Evolutionary conservation across 768 basidiomycete species (phyloP).

Genomic region (Tulasnella sp.): DNA sequence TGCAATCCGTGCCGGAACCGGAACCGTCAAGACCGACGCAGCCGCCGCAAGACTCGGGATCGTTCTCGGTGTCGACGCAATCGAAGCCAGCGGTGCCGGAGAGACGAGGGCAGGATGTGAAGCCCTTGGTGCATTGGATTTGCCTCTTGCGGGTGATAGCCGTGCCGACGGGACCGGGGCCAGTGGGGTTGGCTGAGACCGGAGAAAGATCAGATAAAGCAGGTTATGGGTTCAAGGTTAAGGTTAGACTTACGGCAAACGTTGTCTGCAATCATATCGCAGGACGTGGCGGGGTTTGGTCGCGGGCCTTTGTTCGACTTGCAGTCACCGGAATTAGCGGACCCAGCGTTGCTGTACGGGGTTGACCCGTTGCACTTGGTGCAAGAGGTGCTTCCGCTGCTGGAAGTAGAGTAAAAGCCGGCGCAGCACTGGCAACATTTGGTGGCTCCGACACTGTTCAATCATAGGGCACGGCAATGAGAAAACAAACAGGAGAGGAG

Average conservation of each 20-base stretch:
- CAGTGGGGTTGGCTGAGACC: no score
- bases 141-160: constrained; percentile 16
- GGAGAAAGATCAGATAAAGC: no score
- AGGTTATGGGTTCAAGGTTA: background rate
- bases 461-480: background rate
- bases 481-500: no score
- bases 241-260: background rate
- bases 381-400: background rate
- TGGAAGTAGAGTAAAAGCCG: background rate
- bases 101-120: background rate
- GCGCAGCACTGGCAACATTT: background rate
- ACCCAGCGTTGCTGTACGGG: background rate
- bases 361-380: background rate
- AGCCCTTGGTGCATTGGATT: constrained; percentile 9
- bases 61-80: constrained; percentile 19
- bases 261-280: background rate
- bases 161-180: background rate
- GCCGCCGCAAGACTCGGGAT: constrained; percentile 22
- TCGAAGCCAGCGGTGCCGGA: constrained; percentile 20
- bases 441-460: background rate
- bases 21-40: constrained; percentile 9
- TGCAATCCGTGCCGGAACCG: constrained; percentile 44
- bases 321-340: background rate
- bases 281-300: background rate
- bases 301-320: background rate